A percentile compares a stretch with the other conserved stretches of the same genome.
These are phyloP conservation scores for Chondrus crispus DNA, from an alignment of 23 red algal genomes.

Conservation along the genomic window DNA sequence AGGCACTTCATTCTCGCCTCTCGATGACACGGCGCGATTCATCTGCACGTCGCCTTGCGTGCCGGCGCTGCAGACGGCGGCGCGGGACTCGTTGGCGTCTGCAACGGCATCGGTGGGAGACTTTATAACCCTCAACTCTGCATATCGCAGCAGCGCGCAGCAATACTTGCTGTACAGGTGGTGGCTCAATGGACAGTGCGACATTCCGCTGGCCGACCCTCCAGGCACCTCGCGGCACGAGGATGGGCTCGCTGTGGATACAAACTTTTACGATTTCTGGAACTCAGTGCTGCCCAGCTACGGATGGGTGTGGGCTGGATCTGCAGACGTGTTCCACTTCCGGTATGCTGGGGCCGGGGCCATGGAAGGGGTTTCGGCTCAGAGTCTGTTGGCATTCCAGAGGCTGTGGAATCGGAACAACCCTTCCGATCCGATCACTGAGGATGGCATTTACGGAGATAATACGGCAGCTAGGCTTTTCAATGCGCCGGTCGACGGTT, in stretches of 20 bases:
- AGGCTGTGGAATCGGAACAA: constrained; percentile 22
- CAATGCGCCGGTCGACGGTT: background rate
- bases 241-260: background rate
- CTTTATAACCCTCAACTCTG: background rate
- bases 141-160: constrained; percentile 25
- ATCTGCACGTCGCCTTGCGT: background rate
- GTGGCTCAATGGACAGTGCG: background rate
- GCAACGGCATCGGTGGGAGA: background rate
- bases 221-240: background rate
- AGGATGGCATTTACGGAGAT: constrained; percentile 5
- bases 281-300: background rate
- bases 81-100: background rate
- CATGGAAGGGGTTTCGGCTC: background rate
- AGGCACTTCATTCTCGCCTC: background rate
- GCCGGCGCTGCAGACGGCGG: background rate
- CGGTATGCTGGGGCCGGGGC: background rate
- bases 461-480: background rate
- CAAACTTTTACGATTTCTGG: background rate
- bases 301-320: background rate
- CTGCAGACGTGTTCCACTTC: background rate
- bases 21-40: background rate
- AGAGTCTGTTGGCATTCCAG: constrained; percentile 11
- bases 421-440: background rate
- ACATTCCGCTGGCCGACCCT: background rate
- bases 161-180: constrained; percentile 3